Evolutionary conservation across 257 asterid species (phyloP), one percentile per base, ranked within the genome.

Genomic region (Gynochthodes officinalis): DNA sequence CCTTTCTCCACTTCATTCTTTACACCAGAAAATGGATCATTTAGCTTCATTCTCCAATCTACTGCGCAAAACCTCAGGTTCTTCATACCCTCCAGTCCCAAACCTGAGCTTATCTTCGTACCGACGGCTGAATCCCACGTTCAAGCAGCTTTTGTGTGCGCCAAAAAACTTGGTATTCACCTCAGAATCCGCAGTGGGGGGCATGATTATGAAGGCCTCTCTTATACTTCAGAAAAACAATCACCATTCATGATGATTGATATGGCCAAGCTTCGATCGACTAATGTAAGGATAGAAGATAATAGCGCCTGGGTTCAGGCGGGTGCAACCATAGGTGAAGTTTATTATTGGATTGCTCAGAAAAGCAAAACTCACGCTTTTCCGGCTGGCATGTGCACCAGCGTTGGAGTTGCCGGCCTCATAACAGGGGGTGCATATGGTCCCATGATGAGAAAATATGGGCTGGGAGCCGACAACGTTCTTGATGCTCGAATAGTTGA

Each of bases 291-390:
- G n/a, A 73, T 62, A 2, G 39, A 40, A 7, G 54, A 78, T 7
- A 69, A 73, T 33, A 65, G 48, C 19, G 78, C 75, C 4, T 73
- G 78, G 82, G 75, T 44, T 7, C 78, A 78, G 42, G 75, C 71
- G 0, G 82, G 82, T 0, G 82, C 78, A 0, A 78, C 82, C 0
- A 35, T 78, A 10, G 82, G 82, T 2, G 82, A 78, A 62, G 48
- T 73, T 5, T 78, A 67, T 25, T 78, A 78, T 23, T 28, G 73
- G 61, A 77, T 77, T 21, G 35, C 76, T 8, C 49, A 77, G 67
- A 37, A 53, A 58, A 77, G 76, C 11, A 53, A 50, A 48, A 40
- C 49, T 33, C 80, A 70, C 42, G 80, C 73, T 21, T 77, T 77
- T 25, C 80, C 77, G 2, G 76, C 69, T 1, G 76, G 76, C 32